phyloP scores from a whole-genome alignment of 2,329 filamentous ascomycete species.

The Akanthomyces lecanii region DNA sequence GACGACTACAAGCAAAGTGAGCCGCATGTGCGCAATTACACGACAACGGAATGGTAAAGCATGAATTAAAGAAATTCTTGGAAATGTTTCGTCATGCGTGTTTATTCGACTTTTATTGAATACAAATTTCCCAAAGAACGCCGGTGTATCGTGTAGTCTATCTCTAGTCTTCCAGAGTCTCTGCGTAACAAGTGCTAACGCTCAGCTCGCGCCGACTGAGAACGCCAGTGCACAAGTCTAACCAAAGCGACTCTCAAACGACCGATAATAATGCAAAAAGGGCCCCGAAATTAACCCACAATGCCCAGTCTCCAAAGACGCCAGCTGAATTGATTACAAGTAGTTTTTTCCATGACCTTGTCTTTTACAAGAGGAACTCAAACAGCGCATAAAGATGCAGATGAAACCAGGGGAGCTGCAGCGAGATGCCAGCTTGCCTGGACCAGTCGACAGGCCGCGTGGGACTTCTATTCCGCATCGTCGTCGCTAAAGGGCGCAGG shows the following conservation, averaged over 20 bases:
- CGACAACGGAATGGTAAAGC: not conserved
- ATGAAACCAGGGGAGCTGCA: not conserved
- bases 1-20: conserved; percentile 6
- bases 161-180: not conserved
- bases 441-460: conserved; percentile 5
- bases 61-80: not conserved
- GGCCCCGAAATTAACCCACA: not conserved
- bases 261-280: not conserved
- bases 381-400: not conserved
- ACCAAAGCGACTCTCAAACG: conserved; percentile 4
- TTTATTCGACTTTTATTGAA: conserved; percentile 1
- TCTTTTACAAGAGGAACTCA: not conserved
- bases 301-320: conserved; percentile 2
- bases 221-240: not conserved
- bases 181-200: conserved; percentile 14
- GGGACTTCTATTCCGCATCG: conserved; percentile 24
- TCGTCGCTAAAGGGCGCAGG: conserved; percentile 36
- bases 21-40: not conserved
- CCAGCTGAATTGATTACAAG: conserved; percentile 8
- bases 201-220: conserved; percentile 12
- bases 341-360: not conserved
- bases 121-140: conserved; percentile 3
- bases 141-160: conserved; percentile 1
- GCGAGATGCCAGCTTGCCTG: conserved; percentile 12
- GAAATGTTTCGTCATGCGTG: not conserved